Base-by-base conservation (phyloP, 108 stramenopile genomes). In the Skeletonema tropicum region DNA sequence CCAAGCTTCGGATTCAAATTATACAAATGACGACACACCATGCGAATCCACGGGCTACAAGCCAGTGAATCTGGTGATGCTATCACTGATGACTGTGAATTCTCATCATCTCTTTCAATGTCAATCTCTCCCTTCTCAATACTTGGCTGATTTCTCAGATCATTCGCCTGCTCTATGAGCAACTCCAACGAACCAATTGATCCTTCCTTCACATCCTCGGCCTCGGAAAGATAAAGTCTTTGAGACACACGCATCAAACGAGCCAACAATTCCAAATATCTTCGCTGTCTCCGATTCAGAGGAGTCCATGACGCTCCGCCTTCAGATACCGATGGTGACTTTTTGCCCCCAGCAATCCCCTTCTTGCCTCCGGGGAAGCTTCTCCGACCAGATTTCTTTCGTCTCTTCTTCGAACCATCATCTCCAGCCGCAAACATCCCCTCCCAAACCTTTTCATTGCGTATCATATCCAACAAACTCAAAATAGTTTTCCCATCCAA, bases 221-320 rank as follows among this genome's bases (percentile, higher is more conserved):
- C 77, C 15, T 88, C 73, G 26, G 77, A 73, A 23, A 93, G 41
- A 69, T 83, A 84, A 12, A 83, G 74, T 29, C 90, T 87, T 48
- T 94, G 93, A 14, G 79, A 77, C 57, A 86, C 67, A n/a, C 88
- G 85, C 21, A 94, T 45, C 10, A 94, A 67, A 17, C 90, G 80
- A 17, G 85, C 80, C 42, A 70, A 73, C 30, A 94, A 39, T 74
- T 94, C 91, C 73, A 91, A 74, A 66, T 92, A 87, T 17, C 83
- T 80, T 39, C 86, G 77, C 60, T 90, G 88, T 12, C 83, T 79
- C 57, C 64, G 57, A 5, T 74, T 87, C 64, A 89, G 45, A 14
- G 84, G 84, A 41, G 65, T 71, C 76, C 66, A 67, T 66, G 61
- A 70, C 49, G 72, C 73, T 48, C 68, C 57, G 45, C 67, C 73